Evolutionary conservation across 306 rosid species (phyloP), one percentile per base, ranked within the genome.

Genomic region (Notholithocarpus densiflorus): DNA sequence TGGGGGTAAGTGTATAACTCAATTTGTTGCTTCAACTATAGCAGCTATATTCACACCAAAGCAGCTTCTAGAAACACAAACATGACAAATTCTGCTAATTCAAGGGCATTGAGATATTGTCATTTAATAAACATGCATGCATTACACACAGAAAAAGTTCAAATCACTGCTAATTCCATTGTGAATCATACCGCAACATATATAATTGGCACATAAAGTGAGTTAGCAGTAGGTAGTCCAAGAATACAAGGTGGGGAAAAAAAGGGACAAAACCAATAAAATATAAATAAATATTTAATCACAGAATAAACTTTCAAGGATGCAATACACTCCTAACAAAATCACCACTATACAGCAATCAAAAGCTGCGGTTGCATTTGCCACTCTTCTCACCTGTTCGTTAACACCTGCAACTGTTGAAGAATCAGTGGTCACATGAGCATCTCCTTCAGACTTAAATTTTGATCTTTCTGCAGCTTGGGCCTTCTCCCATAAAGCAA

Each of bases 391-490:
- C 75, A 84, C 97, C 82, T 62, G 82, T 71, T 77, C 53, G 45
- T 81, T 91, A 27, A 55, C 68, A 57, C 83, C 90, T 17, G 84
- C 68, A 55, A 74, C 82, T 65, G 82, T 73, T 83, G 83, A 76
- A 75, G 88, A 83, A 76, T 86, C 86, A 51, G 77, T 31, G 23
- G 66, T 78, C 29, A 69, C 29, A n/a, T 80, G 78, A 43, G 73
- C 87, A 40, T 48, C 86, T 62, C 74, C 93, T 81, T 86, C 89
- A 84, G 84, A 75, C 82, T 87, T 88, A 73, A 74, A 72, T 78
- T 95, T 91, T 83, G 84, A 81, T 77, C 60, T 77, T 48, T 91
- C 94, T 0, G 84, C 79, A 68, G 86, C 92, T 77, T 83, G 92
- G 81, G 91, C 90, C 98, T 93, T 84, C 80, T 83, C 73, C 79